Evolutionary conservation across 108 stramenopile species (phyloP), one percentile per base, ranked within the genome.

Genomic region (Schizochytrium sp.): DNA sequence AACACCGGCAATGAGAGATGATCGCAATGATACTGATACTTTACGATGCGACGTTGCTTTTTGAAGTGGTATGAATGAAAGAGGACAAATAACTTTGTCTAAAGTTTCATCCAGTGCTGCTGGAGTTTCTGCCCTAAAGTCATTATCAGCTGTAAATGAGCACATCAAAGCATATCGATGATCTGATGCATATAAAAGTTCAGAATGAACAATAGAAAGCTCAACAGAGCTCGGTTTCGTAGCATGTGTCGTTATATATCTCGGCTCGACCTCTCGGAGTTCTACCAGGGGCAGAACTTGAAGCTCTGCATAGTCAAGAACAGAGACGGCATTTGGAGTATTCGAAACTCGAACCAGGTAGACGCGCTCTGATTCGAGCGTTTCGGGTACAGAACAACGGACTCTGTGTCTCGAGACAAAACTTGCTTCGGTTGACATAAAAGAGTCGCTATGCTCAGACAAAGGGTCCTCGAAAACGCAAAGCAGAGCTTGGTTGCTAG

Each of bases 381-480:
- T 69, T 69, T 38, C 8, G 10, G 64, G 64, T 8, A 44, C 44
- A 8, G 40, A 0, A 44, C 64, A 69, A 8, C 64, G 12, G 10
- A 2, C 64, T 44, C 44, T 38, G 28, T 69, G 64, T 8, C 64
- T 38, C 12, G 64, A 69, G 5, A 69, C 28, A 44, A 69, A 7
- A 7, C 42, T 28, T 15, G 64, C 64, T 8, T 8, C 12, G 12
- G 64, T 44, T 8, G 17, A 15, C 17, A 17, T 58, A 10, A 10
- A 58, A 10, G 57, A 10, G 57, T 58, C 57, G 57, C 17, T 17
- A 15, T 44, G 42, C 0, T 38, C 2, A 0, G 40, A 7, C 12
- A 69, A 15, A 44, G 64, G 64, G 28, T 69, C 64, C 64, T 69
- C 64, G 28, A 69, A 69, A 44, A 69, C 5, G 64, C 64, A 69